Evolutionary conservation across 257 asterid species (phyloP).

Genomic region (Fraxinus quadrangulata): DNA sequence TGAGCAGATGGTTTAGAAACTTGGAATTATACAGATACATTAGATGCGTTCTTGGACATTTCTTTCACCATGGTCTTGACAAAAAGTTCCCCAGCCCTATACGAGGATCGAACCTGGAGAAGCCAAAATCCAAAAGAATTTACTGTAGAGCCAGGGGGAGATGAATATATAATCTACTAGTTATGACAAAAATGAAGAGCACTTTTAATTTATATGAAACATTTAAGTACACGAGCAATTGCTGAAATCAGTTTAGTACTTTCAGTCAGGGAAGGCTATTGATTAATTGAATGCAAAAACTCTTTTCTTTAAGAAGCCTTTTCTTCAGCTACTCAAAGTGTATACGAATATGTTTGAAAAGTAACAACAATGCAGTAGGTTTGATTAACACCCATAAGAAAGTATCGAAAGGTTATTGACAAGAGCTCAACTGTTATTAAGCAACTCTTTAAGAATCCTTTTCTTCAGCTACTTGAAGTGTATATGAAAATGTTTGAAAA

Average conservation of each 20-base stretch:
- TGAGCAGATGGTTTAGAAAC: constrained; percentile 10
- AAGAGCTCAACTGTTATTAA: neutral
- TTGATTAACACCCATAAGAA: neutral
- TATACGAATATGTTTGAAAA: neutral
- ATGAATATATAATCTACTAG: neutral
- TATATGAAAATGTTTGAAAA: neutral
- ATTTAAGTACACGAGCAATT: neutral
- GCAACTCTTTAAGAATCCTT: neutral
- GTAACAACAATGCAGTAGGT: neutral
- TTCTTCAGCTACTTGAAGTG: neutral
- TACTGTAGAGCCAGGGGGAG: neutral
- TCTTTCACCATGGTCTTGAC: constrained; percentile 87
- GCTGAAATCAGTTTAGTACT: neutral
- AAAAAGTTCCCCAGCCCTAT: constrained; percentile 97
- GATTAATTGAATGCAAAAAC: neutral
- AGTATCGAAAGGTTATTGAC: neutral
- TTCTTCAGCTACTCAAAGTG: neutral
- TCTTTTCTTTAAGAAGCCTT: neutral
- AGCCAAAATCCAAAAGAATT: neutral
- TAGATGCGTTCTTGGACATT: constrained; percentile 35
- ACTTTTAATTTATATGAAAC: neutral
- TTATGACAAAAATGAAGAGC: neutral
- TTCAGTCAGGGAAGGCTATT: neutral
- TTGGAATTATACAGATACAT: constrained; percentile 20
- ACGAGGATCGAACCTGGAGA: constrained; percentile 91